These are phyloP conservation scores for Sporothrix pseudoabietina DNA, from an alignment of 2,329 filamentous ascomycete species.

Conservation along the genomic window DNA sequence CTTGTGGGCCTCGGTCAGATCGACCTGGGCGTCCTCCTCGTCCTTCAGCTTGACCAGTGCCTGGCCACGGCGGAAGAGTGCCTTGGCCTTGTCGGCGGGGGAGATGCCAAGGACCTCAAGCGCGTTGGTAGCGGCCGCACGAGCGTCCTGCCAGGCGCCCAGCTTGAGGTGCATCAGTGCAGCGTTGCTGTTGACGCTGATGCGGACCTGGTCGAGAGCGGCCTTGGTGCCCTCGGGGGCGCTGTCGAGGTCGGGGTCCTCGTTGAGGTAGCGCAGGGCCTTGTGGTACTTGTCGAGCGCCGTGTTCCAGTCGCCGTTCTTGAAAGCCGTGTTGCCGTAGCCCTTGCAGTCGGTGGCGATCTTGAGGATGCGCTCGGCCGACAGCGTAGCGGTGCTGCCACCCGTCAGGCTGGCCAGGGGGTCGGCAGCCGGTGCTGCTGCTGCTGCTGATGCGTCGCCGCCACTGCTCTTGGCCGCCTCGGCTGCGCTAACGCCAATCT, in stretches of 20 bases:
- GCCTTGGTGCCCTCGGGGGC: slow-evolving; percentile 69
- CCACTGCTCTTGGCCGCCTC: slow-evolving; percentile 49
- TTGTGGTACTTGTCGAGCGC: slow-evolving; percentile 94
- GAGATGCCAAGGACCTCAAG: slow-evolving; percentile 66
- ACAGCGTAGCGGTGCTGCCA: slow-evolving; percentile 52
- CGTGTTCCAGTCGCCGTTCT: slow-evolving; percentile 67
- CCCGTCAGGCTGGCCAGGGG: slow-evolving; percentile 31
- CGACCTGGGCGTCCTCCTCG: slow-evolving; percentile 76
- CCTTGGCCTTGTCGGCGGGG: slow-evolving; percentile 85
- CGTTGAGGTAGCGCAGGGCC: slow-evolving; percentile 83
- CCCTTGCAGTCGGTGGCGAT: slow-evolving; percentile 86
- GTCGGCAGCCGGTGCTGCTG: background rate
- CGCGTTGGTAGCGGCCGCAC: slow-evolving; percentile 70
- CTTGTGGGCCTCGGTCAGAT: slow-evolving; percentile 73
- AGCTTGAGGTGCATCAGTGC: slow-evolving; percentile 85
- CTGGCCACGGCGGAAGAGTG: slow-evolving; percentile 77
- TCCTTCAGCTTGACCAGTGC: slow-evolving; percentile 78
- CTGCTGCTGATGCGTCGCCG: background rate
- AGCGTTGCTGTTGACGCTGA: slow-evolving; percentile 85
- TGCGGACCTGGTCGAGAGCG: slow-evolving; percentile 72
- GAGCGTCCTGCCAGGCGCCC: slow-evolving; percentile 68
- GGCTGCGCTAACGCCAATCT: slow-evolving; percentile 53
- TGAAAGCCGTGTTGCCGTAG: slow-evolving; percentile 91
- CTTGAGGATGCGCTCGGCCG: slow-evolving; percentile 69
- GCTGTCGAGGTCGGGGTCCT: slow-evolving; percentile 73